Base-by-base conservation (phyloP, 148 eudicot genomes). In the Nepenthes mirabilis region DNA sequence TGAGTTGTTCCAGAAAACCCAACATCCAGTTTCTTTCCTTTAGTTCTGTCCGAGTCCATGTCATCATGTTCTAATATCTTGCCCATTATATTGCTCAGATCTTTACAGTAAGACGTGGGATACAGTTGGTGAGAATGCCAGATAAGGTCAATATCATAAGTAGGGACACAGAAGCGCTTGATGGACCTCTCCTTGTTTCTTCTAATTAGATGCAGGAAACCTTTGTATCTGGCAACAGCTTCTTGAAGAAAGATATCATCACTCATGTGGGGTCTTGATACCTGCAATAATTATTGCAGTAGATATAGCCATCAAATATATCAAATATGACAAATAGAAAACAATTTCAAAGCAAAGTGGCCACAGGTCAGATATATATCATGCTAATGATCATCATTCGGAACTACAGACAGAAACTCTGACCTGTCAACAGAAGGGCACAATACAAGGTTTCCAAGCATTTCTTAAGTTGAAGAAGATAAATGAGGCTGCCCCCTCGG, bases 121-220 rank as follows among this genome's bases (percentile, higher is more conserved):
- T 86, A 68, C 55, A 89, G 68, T 73, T 94, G 99, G 68, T 94
- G 99, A 54, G 97, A 70, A 77, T 94, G 99, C 99, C 99, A 94
- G 51, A 94, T 89, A 43, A 94, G 90, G 75, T 94, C 99, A 65
- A 94, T 69, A 71, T 94, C 99, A 60, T 89, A 89, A 71, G 97
- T 84, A 43, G 99, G 99, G 61, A 94, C 97, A 61, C 83, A 80
- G 70, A 86, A 89, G 49, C 85, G 74, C 9, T 69, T 76, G 33
- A 84, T 71, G 57, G 70, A 68, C 55, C 64, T 81, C 69, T 86
- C 93, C 73, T 47, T 81, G 80, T 89, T 94, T 71, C 80, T 75
- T 73, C 73, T 86, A 68, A 89, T 94, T 61, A 86, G 65, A 68
- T 94, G 85, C 62, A 94, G 64, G 74, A 94, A 94, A 36, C 93